Percentiles rank a stretch among this genome's conserved stretches.
Evolutionary conservation across 2,329 filamentous ascomycete species (phyloP).

Genomic region (Coleophoma eucalyptorum): DNA sequence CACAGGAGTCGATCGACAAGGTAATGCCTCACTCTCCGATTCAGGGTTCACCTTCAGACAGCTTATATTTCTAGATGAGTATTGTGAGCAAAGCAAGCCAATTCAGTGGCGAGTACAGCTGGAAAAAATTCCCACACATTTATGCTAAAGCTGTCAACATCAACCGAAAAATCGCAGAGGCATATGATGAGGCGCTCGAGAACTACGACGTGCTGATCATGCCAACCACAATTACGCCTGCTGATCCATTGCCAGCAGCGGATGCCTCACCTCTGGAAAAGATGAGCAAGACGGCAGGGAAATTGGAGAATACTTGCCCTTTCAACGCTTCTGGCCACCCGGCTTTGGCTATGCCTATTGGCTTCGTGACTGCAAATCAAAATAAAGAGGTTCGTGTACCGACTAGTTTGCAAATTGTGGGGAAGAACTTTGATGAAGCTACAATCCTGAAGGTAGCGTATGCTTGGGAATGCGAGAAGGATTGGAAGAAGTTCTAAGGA

Average conservation of each 20-base stretch:
- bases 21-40: background rate
- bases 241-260: constrained; percentile 35
- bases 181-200: constrained; percentile 37
- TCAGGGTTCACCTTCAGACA: background rate
- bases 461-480: constrained; percentile 36
- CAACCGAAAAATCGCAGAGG: constrained; percentile 38
- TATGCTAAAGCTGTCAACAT: constrained; percentile 45
- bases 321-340: constrained; percentile 57
- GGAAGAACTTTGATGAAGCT: constrained; percentile 46
- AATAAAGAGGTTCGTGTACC: constrained; percentile 37
- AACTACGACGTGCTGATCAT: constrained; percentile 42
- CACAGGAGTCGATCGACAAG: constrained; percentile 12
- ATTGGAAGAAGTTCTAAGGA: too few relatives aligned
- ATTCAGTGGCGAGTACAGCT: constrained; percentile 12
- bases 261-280: constrained; percentile 32
- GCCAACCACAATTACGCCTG: constrained; percentile 43
- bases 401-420: constrained; percentile 52
- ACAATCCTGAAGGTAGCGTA: constrained; percentile 38
- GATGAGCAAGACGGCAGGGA: constrained; percentile 46
- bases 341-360: constrained; percentile 47
- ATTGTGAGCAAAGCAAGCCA: constrained; percentile 11
- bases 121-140: constrained; percentile 35
- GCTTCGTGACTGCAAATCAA: constrained; percentile 31
- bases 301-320: constrained; percentile 51
- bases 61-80: constrained; percentile 8